Evolutionary conservation across 306 rosid genomes (phyloP).

Genomic region (Prunus persica): Prunus_persica_NCBIv2 NC_034016.1:17181001-17181500

Average conservation of each 20-base stretch:
- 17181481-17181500: conserved; percentile 63
- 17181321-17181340: conserved; percentile 35
- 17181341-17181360: conserved; percentile 32
- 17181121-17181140: not conserved
- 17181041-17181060: conserved; percentile 1
- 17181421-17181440: not conserved
- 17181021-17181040: conserved; percentile 7
- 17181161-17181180: not conserved
- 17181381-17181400: conserved; percentile 22
- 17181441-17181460: not conserved
- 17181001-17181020: not conserved
- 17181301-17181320: conserved; percentile 58
- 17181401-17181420: conserved; percentile 7
- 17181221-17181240: conserved; percentile 18
- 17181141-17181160: conserved; percentile 2
- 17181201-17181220: not conserved
- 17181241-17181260: conserved; percentile 12
- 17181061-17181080: not conserved
- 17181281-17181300: conserved; percentile 58
- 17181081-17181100: not conserved
- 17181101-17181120: not conserved
- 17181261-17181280: conserved; percentile 37
- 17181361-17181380: conserved; percentile 15
- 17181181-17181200: too few species aligned
- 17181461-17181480: not conserved